phyloP scores from a whole-genome alignment of 23 red algal genomes.

The Pyropia yezoensis region DNA sequence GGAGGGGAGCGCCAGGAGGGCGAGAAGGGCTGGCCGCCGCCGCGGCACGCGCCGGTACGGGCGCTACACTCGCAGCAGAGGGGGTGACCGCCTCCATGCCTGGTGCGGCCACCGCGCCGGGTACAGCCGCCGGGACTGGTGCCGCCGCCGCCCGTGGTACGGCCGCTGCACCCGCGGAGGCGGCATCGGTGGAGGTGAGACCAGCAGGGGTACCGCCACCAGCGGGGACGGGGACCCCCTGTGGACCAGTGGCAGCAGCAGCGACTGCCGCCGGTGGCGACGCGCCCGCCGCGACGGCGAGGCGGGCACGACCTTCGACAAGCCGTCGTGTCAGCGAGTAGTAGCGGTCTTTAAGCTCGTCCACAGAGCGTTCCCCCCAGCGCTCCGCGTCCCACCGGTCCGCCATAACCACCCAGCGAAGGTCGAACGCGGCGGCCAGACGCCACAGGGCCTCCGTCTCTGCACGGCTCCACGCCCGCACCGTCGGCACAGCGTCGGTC shows the following conservation, averaged over 20 bases:
- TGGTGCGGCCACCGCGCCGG: no score
- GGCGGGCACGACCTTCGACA: slow-evolving; percentile 30
- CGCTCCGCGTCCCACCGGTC: slow-evolving; percentile 80
- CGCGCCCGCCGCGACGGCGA: slow-evolving; percentile 5
- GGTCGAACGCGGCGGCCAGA: slow-evolving; percentile 48
- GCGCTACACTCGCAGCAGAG: no score
- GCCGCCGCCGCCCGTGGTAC: no score
- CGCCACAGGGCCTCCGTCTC: slow-evolving; percentile 83
- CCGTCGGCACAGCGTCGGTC: slow-evolving; percentile 14
- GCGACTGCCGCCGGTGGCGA: neutral
- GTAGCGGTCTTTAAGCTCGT: slow-evolving; percentile 93
- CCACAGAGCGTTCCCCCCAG: slow-evolving; percentile 21
- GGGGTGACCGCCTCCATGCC: no score
- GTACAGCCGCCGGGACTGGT: no score
- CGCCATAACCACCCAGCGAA: slow-evolving; percentile 67
- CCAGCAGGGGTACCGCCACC: no score
- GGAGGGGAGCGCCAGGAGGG: neutral
- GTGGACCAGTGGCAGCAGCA: no score
- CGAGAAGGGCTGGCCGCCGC: neutral
- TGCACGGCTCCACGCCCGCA: slow-evolving; percentile 57
- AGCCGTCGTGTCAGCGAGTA: slow-evolving; percentile 62
- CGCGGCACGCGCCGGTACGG: neutral
- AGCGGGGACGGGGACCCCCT: no score
- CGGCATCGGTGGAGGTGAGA: no score
- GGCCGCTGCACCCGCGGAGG: no score